phyloP scores from a whole-genome alignment of 2,329 filamentous ascomycete genomes.

The Pseudogymnoascus destructans region DNA sequence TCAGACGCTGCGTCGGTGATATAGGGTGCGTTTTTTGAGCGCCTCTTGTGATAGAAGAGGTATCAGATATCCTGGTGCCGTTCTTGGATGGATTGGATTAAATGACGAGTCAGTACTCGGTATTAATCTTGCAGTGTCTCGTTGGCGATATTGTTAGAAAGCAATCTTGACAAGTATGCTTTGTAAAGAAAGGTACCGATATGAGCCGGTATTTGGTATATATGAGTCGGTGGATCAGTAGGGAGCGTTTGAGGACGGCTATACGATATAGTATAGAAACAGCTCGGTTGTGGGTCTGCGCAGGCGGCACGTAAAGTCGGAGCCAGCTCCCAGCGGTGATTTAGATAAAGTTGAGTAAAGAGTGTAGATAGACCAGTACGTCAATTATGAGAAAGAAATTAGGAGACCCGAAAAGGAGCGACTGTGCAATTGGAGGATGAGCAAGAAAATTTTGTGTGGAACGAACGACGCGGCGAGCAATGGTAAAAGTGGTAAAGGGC shows the following conservation, averaged over 20 bases:
- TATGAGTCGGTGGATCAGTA: slow-evolving; percentile 21
- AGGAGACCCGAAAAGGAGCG: slow-evolving; percentile 37
- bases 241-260: slow-evolving; percentile 32
- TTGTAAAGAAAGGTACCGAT: slow-evolving; percentile 23
- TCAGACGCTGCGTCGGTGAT: neutral
- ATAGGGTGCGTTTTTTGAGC: neutral
- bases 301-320: slow-evolving; percentile 33
- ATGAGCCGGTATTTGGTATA: slow-evolving; percentile 19
- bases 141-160: neutral
- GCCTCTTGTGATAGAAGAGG: neutral
- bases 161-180: slow-evolving; percentile 14
- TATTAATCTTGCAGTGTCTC: slow-evolving; percentile 14
- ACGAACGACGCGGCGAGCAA: slow-evolving; percentile 28
- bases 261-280: slow-evolving; percentile 28
- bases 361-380: neutral
- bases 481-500: slow-evolving; percentile 31
- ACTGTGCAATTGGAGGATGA: slow-evolving; percentile 32
- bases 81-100: neutral
- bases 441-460: slow-evolving; percentile 30
- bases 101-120: neutral
- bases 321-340: slow-evolving; percentile 41
- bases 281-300: slow-evolving; percentile 32
- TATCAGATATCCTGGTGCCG: neutral
- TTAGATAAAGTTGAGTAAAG: slow-evolving; percentile 28
- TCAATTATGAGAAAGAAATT: slow-evolving; percentile 29